Base-by-base conservation (phyloP, 305 asterid genomes). In the Solanum hybrid region DNA sequence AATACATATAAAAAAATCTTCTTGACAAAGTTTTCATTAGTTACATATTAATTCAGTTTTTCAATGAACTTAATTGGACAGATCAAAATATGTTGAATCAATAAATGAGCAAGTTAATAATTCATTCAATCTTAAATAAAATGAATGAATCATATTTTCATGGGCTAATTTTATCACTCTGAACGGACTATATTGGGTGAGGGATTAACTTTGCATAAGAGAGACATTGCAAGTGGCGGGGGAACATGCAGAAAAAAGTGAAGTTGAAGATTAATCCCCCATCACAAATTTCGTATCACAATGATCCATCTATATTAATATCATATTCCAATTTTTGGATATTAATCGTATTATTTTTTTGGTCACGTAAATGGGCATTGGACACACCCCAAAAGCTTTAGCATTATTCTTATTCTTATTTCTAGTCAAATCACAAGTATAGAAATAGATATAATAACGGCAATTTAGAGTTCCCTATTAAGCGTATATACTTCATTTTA, bases 231-330 rank as follows among this genome's bases (percentile, higher is more conserved):
- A 86, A 90, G 91, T 90, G 91, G 92, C 85, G 51, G 75, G 80
- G 89, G 88, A 86, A 88, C 91, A 66, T 78, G 90, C 69, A 89
- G 89, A 80, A 40, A n/a, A 31, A 37, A 45, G 42, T 14, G 22
- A 27, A 87, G 10, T 42, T 38, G 79, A 66, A 86, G 91, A 66
- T 7, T 76, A 76, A 90, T 87, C 88, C 91, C 90, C 78, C 56
- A 77, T 90, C 91, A 87, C 91, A 86, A 72, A 13, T 79, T 85
- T 90, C 90, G 87, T 91, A 91, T 91, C 89, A 64, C 76, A 69
- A 80, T 45, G 42, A 51, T 31, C 84, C 26, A 9, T 27, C 32
- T n/a, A 72, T 31, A 56, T 56, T 56, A 56, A 56, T 56, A 77
- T 77, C 64, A 36, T 38, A 72, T 78, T 29, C 79, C 85, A 78